Evolutionary conservation across 768 basidiomycete genomes (phyloP).

Genomic region (Hydnomerulius pinastri): DNA sequence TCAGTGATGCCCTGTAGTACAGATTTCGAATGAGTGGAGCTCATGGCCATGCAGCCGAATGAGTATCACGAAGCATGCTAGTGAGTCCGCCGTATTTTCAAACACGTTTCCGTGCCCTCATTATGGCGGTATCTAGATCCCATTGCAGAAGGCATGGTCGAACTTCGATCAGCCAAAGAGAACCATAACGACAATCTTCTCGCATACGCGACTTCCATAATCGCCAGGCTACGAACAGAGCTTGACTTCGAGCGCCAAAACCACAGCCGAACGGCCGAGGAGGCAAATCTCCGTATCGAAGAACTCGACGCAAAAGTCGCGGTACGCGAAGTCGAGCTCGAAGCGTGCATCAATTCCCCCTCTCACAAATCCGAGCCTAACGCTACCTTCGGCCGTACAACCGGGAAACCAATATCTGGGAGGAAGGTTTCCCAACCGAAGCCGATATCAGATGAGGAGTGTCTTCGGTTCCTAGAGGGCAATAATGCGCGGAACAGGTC

Average conservation of each 20-base stretch:
- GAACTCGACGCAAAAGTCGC: conserved; percentile 56
- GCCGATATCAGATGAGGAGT: conserved; percentile 38
- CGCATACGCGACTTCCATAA: conserved; percentile 47
- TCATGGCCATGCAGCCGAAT: conserved; percentile 50
- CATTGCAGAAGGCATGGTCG: not conserved
- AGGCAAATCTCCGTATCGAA: conserved; percentile 43
- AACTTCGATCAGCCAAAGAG: not conserved
- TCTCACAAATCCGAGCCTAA: not conserved
- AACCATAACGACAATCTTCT: conserved; percentile 30
- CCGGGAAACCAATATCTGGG: not conserved
- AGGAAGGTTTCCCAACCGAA: conserved; percentile 16
- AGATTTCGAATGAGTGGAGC: conserved; percentile 45
- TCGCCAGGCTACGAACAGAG: conserved; percentile 43
- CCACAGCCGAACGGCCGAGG: conserved; percentile 41
- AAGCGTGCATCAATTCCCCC: conserved; percentile 30
- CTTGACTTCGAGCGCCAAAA: conserved; percentile 46
- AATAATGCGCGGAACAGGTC: conserved; percentile 42
- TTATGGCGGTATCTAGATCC: conserved; percentile 24
- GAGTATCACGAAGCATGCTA: conserved; percentile 40
- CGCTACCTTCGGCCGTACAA: not conserved
- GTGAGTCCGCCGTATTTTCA: conserved; percentile 35
- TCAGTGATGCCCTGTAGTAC: conserved; percentile 35
- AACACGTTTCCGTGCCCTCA: conserved; percentile 13
- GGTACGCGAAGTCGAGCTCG: conserved; percentile 58
- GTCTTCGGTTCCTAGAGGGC: conserved; percentile 40